phyloP scores from a whole-genome alignment of 192 early-diverging fungal species.

The Dimargaris cristalligena region DNA sequence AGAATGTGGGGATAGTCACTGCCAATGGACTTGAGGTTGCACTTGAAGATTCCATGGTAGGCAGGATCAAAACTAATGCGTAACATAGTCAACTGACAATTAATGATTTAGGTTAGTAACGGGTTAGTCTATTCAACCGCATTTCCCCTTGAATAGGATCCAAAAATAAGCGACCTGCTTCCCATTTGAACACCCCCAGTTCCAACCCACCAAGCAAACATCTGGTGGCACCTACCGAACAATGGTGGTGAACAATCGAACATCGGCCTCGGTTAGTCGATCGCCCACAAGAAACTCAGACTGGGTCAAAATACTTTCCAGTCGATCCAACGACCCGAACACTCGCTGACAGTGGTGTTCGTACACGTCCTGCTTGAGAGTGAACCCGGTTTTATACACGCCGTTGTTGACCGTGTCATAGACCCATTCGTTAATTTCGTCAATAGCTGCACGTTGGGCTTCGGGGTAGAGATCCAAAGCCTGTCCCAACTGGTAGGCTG shows the following conservation, averaged over 20 bases:
- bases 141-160: too few relatives aligned
- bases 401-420: slow-evolving; percentile 65
- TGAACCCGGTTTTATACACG: slow-evolving; percentile 66
- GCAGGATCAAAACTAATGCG: slow-evolving; percentile 79
- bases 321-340: slow-evolving; percentile 27
- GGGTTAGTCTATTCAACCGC: too few relatives aligned
- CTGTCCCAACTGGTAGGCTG: slow-evolving; percentile 24
- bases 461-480: slow-evolving; percentile 52
- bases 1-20: slow-evolving; percentile 61
- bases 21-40: slow-evolving; percentile 52
- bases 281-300: slow-evolving; percentile 43
- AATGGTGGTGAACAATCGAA: slow-evolving; percentile 73
- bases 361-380: slow-evolving; percentile 48
- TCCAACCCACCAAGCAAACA: too few relatives aligned
- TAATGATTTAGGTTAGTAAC: too few relatives aligned
- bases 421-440: slow-evolving; percentile 57
- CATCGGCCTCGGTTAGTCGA: slow-evolving; percentile 65
- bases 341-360: slow-evolving; percentile 19
- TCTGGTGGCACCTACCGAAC: too few relatives aligned
- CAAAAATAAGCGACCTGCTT: too few relatives aligned
- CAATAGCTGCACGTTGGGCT: slow-evolving; percentile 43
- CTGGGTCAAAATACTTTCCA: slow-evolving; percentile 46
- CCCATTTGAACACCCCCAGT: too few relatives aligned
- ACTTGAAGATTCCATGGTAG: slow-evolving; percentile 70
- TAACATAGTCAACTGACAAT: too few relatives aligned